Base-by-base conservation (phyloP, 306 rosid genomes). In the Citrullus amarus region DNA sequence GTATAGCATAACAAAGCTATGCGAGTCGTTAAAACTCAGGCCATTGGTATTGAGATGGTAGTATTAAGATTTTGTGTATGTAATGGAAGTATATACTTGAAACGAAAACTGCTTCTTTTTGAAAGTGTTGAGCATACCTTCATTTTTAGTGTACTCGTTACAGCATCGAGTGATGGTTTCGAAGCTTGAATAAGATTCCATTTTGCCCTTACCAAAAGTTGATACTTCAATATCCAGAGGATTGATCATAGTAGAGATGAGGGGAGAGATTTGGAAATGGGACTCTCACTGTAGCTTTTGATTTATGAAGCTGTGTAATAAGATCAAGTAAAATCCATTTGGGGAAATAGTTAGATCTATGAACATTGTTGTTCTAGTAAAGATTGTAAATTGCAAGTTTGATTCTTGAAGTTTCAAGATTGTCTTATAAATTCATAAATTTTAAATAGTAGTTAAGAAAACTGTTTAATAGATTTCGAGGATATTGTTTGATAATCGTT, bases 41-140 rank as follows among this genome's bases (percentile, higher is more conserved):
- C 6, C n/a, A 12, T 69, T 44, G 55, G 7, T 34, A 69, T 69
- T 18, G 51, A 67, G 73, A 67, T 4, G 22, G 36, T 30, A 16
- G 78, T 51, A 30, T 73, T 16, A 9, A 53, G 62, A 73, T 73
- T 70, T 73, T 73, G 77, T 73, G 77, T 6, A 50, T 53, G 77
- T 16, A 32, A 9, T 32, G 22, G 30, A 53, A 50, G 58, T 25
- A 48, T 72, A 48, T 72, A 48, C 71, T 12, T 72, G 58, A 73
- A 73, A 6, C 16, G 48, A 32, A 32, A 73, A 53, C 57, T 32
- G 61, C 28, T 1, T 72, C 22, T 73, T 51, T 73, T 72, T 70
- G n/a, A 70, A 67, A 9, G 20, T 46, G 76, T 70, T 70, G 12
- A 46, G 41, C 14, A 71, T 71, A 50, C 22, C 41, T 71, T 50